Conservation (phyloP, 1,284 basidiomycete species). For the Stygiomarasmius scandens region DNA sequence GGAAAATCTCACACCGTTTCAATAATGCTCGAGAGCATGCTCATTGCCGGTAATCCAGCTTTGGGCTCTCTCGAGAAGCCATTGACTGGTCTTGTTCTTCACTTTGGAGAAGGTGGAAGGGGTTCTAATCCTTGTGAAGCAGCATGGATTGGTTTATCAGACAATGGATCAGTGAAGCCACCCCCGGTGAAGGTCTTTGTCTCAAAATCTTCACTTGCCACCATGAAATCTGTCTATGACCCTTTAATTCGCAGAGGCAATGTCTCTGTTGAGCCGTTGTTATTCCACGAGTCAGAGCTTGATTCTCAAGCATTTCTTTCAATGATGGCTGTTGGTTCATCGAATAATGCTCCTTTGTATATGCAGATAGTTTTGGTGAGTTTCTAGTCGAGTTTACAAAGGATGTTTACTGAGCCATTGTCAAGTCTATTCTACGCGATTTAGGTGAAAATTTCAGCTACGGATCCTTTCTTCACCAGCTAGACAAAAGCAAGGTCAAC, state of each 20-base stretch:
- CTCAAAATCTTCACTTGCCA: constrained; percentile 61
- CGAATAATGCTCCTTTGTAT: constrained; percentile 64
- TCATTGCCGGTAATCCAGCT: constrained; percentile 49
- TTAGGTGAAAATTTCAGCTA: constrained; percentile 43
- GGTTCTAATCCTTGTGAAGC: constrained; percentile 63
- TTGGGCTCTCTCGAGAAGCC: constrained; percentile 56
- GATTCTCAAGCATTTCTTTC: constrained; percentile 68
- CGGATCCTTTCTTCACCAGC: constrained; percentile 44
- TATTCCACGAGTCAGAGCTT: constrained; percentile 62
- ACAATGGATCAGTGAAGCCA: constrained; percentile 36
- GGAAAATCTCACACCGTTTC: constrained; percentile 77
- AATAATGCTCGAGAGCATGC: constrained; percentile 66
- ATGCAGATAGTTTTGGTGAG: constrained; percentile 64
- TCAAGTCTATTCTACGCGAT: constrained; percentile 39
- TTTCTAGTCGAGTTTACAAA: constrained; percentile 10
- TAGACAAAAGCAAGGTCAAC: constrained; percentile 48
- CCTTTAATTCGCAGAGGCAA: constrained; percentile 43
- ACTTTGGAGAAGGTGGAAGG: constrained; percentile 68
- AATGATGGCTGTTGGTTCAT: constrained; percentile 67
- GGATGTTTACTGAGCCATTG: background rate
- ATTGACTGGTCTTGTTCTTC: constrained; percentile 65
- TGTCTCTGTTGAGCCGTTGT: constrained; percentile 56
- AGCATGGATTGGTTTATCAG: constrained; percentile 56
- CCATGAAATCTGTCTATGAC: constrained; percentile 59
- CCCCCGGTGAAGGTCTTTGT: constrained; percentile 63